These are phyloP conservation scores for Fistulinella cinereoalba DNA, from an alignment of 1,284 basidiomycete genomes.

Conservation along the genomic window DNA sequence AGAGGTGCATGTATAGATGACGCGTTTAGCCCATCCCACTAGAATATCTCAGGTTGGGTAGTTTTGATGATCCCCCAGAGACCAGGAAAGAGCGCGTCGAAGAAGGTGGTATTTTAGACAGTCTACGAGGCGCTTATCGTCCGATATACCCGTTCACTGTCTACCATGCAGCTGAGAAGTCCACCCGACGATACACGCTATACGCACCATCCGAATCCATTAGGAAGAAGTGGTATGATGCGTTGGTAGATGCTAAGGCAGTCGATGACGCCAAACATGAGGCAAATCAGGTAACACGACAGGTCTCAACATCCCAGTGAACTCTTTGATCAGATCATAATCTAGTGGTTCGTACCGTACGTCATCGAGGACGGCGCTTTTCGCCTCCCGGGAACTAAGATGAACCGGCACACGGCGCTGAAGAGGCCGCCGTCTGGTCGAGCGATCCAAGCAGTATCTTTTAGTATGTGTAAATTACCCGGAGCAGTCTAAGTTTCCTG, in stretches of 20 bases:
- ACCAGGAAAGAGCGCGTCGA: slow-evolving; percentile 58
- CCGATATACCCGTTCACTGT: slow-evolving; percentile 71
- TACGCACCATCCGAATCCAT: slow-evolving; percentile 57
- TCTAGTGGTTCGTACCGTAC: slow-evolving; percentile 64
- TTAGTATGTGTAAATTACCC: slow-evolving; percentile 45
- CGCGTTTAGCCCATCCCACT: slow-evolving; percentile 65
- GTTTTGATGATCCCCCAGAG: slow-evolving; percentile 57
- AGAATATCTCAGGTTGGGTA: slow-evolving; percentile 67
- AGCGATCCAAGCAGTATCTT: slow-evolving; percentile 55
- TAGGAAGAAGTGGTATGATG: slow-evolving; percentile 61
- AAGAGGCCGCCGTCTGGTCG: slow-evolving; percentile 51
- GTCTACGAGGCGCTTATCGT: slow-evolving; percentile 47
- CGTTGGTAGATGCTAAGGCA: slow-evolving; percentile 57
- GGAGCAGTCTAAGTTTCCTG: background rate
- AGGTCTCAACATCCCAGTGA: background rate
- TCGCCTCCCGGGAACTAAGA: slow-evolving; percentile 40
- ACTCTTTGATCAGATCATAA: slow-evolving; percentile 7
- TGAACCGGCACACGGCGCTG: slow-evolving; percentile 27
- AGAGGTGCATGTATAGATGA: slow-evolving; percentile 6
- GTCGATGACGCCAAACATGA: slow-evolving; percentile 62
- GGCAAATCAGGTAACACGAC: slow-evolving; percentile 56
- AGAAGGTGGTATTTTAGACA: slow-evolving; percentile 56
- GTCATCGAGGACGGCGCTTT: slow-evolving; percentile 61
- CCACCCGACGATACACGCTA: slow-evolving; percentile 63
- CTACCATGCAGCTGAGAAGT: slow-evolving; percentile 60